Conservation (phyloP, 495 filamentous ascomycete species). For the Hypoxylon lenormandii region DNA sequence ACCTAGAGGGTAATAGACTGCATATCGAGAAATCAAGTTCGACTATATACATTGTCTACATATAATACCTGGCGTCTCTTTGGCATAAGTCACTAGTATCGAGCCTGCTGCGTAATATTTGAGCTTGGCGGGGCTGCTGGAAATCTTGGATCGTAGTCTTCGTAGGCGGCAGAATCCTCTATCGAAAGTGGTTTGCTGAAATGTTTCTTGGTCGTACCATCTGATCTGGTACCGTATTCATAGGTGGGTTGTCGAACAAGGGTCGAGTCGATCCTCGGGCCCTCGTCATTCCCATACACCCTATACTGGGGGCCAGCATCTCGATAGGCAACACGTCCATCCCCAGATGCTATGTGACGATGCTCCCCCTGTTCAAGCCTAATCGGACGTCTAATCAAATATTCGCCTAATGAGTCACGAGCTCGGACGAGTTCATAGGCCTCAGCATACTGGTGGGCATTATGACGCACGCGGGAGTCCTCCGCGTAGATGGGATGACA, state of each 20-base stretch:
- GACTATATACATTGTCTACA: no score
- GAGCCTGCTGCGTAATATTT: conserved; percentile 9
- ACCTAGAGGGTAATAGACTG: no score
- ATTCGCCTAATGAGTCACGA: conserved; percentile 58
- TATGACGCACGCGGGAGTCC: conserved; percentile 43
- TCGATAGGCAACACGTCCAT: conserved; percentile 8
- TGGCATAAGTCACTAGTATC: conserved; percentile 6
- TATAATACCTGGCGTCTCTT: no score
- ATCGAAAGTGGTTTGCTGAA: conserved; percentile 2
- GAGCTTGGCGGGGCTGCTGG: conserved; percentile 15
- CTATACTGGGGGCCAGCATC: conserved; percentile 9
- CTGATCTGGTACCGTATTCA: background rate
- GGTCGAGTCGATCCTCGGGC: conserved; percentile 3
- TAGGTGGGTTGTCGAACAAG: conserved; percentile 13
- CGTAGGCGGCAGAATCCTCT: conserved; percentile 11
- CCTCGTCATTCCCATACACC: background rate
- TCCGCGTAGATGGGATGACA: conserved; percentile 49
- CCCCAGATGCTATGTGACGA: conserved; percentile 13
- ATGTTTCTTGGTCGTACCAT: background rate
- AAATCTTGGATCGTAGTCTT: conserved; percentile 37
- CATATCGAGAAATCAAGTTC: no score
- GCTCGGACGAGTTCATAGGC: conserved; percentile 61
- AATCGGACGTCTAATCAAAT: conserved; percentile 60
- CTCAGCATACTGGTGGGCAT: conserved; percentile 42
- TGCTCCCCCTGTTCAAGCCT: conserved; percentile 48